Conservation (phyloP, 768 basidiomycete genomes). For the Lactarius deliciosus region DNA sequence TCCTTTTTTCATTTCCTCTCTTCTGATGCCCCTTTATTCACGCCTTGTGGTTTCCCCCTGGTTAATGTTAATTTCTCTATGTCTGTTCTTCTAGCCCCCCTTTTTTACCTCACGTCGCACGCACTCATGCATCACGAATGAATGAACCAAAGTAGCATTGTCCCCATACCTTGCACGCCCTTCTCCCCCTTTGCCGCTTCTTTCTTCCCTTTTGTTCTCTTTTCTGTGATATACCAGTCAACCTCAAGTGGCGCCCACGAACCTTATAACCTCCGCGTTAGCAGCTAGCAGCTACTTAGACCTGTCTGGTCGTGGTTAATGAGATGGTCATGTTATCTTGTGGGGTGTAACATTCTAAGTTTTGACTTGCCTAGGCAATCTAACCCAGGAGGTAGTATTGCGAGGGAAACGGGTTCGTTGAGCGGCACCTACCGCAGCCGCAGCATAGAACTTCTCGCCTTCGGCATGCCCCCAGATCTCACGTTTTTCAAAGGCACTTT, state of each 20-base stretch:
- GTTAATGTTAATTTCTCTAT: constrained; percentile 19
- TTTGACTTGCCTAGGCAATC: no score
- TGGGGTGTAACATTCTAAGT: neutral
- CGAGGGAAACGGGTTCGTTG: no score
- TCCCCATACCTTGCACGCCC: constrained; percentile 21
- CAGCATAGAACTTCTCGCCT: no score
- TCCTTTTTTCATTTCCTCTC: constrained; percentile 1
- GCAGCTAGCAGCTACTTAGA: neutral
- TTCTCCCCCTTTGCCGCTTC: neutral
- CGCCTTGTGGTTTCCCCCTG: constrained; percentile 18
- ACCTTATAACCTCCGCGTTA: neutral
- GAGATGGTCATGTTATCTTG: neutral
- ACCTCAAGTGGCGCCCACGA: neutral
- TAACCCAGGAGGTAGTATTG: no score
- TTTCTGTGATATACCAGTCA: constrained; percentile 17
- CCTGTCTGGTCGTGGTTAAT: neutral
- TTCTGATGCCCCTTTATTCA: neutral
- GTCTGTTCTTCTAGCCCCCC: constrained; percentile 13
- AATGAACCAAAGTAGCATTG: constrained; percentile 15
- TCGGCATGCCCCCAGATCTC: no score
- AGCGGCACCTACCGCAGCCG: no score
- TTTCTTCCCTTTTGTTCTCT: neutral
- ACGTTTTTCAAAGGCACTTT: no score
- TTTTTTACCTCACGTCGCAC: constrained; percentile 19
- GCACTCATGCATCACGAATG: constrained; percentile 21